phyloP scores from a whole-genome alignment of 768 basidiomycete species.

The Leccinum variicolor region DNA sequence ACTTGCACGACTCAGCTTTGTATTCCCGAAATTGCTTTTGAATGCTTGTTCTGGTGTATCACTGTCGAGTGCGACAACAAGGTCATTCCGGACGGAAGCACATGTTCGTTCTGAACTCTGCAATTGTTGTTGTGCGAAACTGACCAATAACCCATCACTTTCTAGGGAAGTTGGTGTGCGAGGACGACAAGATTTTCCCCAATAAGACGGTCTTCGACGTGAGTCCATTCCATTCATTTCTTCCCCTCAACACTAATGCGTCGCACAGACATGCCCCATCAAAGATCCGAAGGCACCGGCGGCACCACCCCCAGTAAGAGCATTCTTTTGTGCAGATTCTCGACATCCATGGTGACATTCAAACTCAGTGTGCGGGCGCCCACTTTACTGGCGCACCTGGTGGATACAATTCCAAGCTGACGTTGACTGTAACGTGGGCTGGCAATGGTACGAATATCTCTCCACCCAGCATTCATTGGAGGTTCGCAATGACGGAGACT shows the following conservation, averaged over 20 bases:
- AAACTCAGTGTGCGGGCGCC: not conserved
- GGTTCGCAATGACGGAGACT: not conserved
- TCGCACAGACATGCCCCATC: not conserved
- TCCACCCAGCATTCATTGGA: not conserved
- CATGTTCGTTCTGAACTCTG: not conserved
- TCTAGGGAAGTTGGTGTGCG: slow-evolving; percentile 5
- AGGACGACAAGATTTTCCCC: slow-evolving; percentile 5
- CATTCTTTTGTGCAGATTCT: not conserved
- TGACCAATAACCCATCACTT: not conserved
- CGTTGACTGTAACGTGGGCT: not conserved
- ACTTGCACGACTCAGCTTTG: not conserved
- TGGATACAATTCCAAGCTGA: not conserved
- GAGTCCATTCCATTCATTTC: not conserved
- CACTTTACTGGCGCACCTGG: slow-evolving; percentile 1
- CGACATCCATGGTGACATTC: not conserved
- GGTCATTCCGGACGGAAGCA: not conserved
- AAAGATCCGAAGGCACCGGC: not conserved
- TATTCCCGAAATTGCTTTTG: not conserved
- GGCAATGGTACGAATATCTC: not conserved
- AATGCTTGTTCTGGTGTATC: not conserved
- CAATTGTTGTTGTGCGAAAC: not conserved
- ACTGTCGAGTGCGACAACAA: slow-evolving; percentile 2
- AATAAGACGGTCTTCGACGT: slow-evolving; percentile 6
- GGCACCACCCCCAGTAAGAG: not conserved
- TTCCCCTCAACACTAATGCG: not conserved